These are phyloP conservation scores for Trichoderma koningiopsis DNA, from an alignment of 2,329 filamentous ascomycete genomes.

Conservation along the genomic window DNA sequence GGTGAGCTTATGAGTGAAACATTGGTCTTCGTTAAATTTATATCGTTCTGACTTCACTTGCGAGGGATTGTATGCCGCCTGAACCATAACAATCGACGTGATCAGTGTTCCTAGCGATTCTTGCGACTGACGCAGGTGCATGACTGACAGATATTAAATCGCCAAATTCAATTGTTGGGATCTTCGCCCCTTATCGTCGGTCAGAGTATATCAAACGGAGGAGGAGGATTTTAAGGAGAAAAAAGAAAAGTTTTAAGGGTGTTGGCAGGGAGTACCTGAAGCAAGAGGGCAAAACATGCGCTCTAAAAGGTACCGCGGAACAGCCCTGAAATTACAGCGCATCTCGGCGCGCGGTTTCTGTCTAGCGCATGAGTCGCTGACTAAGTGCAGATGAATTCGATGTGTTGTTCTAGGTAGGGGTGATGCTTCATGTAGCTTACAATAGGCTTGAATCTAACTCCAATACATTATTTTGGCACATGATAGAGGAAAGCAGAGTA, in stretches of 20 bases:
- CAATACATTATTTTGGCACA: neutral
- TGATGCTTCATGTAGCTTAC: neutral
- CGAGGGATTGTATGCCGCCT: neutral
- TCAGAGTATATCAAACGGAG: neutral
- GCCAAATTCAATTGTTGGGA: neutral
- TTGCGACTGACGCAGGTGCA: neutral
- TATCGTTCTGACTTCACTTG: neutral
- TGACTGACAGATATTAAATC: neutral
- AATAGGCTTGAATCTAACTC: no score
- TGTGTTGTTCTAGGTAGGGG: neutral
- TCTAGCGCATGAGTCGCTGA: neutral
- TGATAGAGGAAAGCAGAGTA: neutral
- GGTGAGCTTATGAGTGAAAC: neutral
- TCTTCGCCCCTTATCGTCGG: neutral
- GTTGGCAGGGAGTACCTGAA: neutral
- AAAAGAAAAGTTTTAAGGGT: neutral
- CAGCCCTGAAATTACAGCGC: conserved; percentile 1
- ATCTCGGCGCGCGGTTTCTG: neutral
- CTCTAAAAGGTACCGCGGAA: neutral
- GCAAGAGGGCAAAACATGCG: neutral
- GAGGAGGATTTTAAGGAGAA: neutral
- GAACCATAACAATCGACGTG: no score
- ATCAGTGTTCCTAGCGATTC: no score
- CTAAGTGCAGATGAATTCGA: neutral
- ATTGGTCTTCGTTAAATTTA: neutral